phyloP scores from a whole-genome alignment of 2,329 filamentous ascomycete species.

The Diaporthe ampelina region DNA sequence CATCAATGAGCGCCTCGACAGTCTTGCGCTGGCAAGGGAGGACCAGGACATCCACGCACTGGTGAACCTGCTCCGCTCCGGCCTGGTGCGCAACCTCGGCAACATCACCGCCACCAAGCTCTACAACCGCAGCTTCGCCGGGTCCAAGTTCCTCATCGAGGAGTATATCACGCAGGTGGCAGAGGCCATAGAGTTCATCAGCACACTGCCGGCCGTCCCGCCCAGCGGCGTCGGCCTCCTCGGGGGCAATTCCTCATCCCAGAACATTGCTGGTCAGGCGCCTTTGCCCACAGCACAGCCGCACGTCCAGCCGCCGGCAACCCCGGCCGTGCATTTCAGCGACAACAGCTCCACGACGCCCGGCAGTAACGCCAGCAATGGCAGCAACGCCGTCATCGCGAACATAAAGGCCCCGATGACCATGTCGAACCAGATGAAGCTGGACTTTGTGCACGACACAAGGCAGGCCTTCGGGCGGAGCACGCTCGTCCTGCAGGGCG shows the following conservation, averaged over 20 bases:
- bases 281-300: constrained; percentile 8
- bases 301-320: constrained; percentile 13
- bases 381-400: background rate
- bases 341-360: constrained; percentile 35
- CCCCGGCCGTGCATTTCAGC: constrained; percentile 40
- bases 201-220: constrained; percentile 64
- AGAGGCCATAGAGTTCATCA: constrained; percentile 84
- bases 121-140: constrained; percentile 87
- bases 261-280: background rate
- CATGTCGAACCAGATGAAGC: constrained; percentile 64
- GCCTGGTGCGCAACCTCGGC: constrained; percentile 86
- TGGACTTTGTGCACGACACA: constrained; percentile 89
- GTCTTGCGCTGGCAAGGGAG: constrained; percentile 60
- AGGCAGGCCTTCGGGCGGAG: constrained; percentile 90
- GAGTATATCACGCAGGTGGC: constrained; percentile 90
- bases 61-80: constrained; percentile 84
- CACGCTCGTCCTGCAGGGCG: constrained; percentile 88
- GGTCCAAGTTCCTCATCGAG: constrained; percentile 91
- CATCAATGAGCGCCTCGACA: constrained; percentile 82
- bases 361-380: constrained; percentile 30
- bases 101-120: constrained; percentile 87
- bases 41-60: constrained; percentile 77
- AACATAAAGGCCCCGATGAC: constrained; percentile 38
- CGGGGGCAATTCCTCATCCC: background rate
- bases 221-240: constrained; percentile 35